Conservation (phyloP, 495 filamentous ascomycete species). For the Niebla homalea region DNA sequence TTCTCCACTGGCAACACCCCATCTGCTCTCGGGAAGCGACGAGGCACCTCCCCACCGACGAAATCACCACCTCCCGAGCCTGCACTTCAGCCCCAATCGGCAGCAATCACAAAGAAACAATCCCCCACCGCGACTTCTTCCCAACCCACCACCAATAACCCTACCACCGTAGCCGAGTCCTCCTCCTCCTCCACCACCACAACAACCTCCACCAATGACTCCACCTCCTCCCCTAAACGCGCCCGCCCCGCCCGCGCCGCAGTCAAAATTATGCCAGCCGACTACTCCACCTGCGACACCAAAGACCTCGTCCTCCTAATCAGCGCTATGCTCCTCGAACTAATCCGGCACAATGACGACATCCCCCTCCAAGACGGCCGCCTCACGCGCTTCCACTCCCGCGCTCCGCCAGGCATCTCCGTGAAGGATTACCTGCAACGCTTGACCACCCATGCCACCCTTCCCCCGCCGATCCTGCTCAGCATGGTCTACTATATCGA, state of each 20-base stretch:
- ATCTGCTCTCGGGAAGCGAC: conserved; percentile 12
- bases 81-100: conserved; percentile 16
- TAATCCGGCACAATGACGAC: conserved; percentile 83
- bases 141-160: conserved; percentile 17
- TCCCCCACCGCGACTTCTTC: conserved; percentile 11
- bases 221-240: conserved; percentile 39
- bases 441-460: conserved; percentile 82
- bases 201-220: conserved; percentile 29
- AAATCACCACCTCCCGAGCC: conserved; percentile 15
- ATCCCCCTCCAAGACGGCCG: conserved; percentile 72
- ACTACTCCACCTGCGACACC: conserved; percentile 66
- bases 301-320: conserved; percentile 82
- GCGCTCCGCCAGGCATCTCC: conserved; percentile 86
- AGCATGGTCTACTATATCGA: conserved; percentile 99
- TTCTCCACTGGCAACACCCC: background rate
- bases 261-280: conserved; percentile 57
- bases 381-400: conserved; percentile 88
- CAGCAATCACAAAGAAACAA: conserved; percentile 2
- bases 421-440: conserved; percentile 86
- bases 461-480: conserved; percentile 89
- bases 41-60: conserved; percentile 14
- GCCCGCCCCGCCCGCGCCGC: conserved; percentile 39
- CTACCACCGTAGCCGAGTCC: conserved; percentile 11
- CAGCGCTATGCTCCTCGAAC: conserved; percentile 86
- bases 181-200: conserved; percentile 31